phyloP scores from a whole-genome alignment of 441 rosid species.

The Francoa sonchifolia region DNA sequence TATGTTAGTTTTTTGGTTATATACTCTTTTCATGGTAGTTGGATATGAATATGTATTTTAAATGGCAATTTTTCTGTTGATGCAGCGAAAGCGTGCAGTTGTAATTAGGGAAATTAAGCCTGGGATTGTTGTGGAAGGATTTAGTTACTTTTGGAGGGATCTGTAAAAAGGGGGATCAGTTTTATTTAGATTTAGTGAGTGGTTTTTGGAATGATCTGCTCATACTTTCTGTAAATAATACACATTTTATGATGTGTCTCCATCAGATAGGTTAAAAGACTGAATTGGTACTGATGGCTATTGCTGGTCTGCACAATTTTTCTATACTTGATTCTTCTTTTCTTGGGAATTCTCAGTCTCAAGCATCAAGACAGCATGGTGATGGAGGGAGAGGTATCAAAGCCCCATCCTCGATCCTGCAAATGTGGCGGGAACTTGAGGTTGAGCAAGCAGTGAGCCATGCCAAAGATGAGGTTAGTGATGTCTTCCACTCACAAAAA shows the following conservation, averaged over 20 bases:
- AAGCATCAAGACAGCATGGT: constrained; percentile 29
- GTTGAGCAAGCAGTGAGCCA: constrained; percentile 64
- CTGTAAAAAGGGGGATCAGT: constrained; percentile 3
- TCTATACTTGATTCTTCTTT: constrained; percentile 61
- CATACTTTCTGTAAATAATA: constrained; percentile 22
- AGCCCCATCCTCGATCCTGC: constrained; percentile 64
- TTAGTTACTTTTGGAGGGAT: no score
- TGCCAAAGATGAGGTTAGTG: constrained; percentile 34
- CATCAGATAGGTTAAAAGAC: constrained; percentile 30
- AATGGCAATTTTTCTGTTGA: constrained; percentile 4
- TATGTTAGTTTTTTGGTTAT: no score
- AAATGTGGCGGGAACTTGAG: constrained; percentile 86
- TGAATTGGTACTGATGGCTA: constrained; percentile 41
- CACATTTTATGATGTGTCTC: constrained; percentile 17
- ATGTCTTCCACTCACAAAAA: constrained; percentile 31
- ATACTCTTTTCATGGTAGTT: no score
- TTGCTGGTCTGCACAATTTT: constrained; percentile 69
- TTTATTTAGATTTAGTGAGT: constrained; percentile 16
- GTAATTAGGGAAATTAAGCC: no score
- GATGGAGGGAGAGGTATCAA: constrained; percentile 44
- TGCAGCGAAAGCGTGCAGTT: constrained; percentile 20
- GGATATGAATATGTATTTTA: no score
- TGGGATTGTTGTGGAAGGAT: no score
- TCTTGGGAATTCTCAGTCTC: constrained; percentile 52
- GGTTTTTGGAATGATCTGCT: constrained; percentile 21